phyloP scores from a whole-genome alignment of 108 stramenopile species.

The Nitzschia palea region DNA sequence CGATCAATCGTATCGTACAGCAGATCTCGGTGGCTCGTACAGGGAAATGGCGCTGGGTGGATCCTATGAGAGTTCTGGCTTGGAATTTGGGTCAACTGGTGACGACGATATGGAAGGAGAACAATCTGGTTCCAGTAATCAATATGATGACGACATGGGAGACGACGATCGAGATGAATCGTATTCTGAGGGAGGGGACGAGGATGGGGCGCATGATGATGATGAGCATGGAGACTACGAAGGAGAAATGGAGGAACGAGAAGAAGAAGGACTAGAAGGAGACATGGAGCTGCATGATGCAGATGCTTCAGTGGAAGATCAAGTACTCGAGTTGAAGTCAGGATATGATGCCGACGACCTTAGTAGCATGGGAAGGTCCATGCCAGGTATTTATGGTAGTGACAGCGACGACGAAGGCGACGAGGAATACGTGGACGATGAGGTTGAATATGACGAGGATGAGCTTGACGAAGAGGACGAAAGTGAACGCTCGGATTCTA shows the following conservation, averaged over 20 bases:
- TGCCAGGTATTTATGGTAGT: slow-evolving; percentile 11
- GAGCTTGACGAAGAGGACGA: neutral
- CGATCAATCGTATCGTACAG: slow-evolving; percentile 4
- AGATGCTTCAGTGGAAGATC: neutral
- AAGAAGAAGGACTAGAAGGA: slow-evolving; percentile 13
- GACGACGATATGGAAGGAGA: neutral
- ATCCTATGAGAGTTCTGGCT: neutral
- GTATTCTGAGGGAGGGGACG: neutral
- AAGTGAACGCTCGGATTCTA: slow-evolving; percentile 11
- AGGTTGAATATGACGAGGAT: slow-evolving; percentile 8
- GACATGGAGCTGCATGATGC: neutral
- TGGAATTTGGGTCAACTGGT: neutral
- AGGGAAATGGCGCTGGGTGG: slow-evolving; percentile 7
- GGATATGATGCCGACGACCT: slow-evolving; percentile 11
- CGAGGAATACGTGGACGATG: slow-evolving; percentile 13
- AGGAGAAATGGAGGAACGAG: slow-evolving; percentile 3
- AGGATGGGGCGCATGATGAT: neutral
- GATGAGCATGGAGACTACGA: neutral
- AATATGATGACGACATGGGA: neutral
- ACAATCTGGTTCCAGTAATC: neutral
- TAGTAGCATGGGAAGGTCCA: slow-evolving; percentile 22
- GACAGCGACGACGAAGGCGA: slow-evolving; percentile 22
- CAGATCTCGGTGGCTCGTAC: slow-evolving; percentile 15
- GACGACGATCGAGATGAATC: neutral
- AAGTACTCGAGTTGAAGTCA: neutral